Base-by-base conservation (phyloP, 2,329 filamentous ascomycete species). In the Venturia pyrina region DNA sequence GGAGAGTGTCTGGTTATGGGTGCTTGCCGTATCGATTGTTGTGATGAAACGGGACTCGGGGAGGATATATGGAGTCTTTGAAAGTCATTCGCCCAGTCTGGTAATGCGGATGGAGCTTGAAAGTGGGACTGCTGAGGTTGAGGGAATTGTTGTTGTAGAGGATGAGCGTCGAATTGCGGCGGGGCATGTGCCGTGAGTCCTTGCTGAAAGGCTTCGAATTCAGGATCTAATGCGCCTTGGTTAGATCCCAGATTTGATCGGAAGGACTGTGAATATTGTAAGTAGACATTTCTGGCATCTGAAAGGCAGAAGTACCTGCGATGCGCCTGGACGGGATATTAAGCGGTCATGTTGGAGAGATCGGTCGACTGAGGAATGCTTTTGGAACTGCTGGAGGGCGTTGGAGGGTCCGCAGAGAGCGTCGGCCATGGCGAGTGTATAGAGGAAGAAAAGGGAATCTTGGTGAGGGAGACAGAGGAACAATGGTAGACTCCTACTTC, bases 331-430 rank as follows among this genome's bases (percentile, higher is more conserved):
- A 67, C 83, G 81, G 11, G 81, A 78, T 44, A 81, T 76, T 60
- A 89, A 72, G 63, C 88, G 86, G 75, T 92, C 89, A 75, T 91
- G 89, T 73, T 92, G 89, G 62, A 89, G 79, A 11, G 87, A 87
- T 65, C 87, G 82, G 73, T 92, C 88, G 68, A 85, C 82, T 62
- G 87, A 82, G 13, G 85, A 79, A 75, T 91, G 89, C 71, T 88
- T 87, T 71, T 88, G 84, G 73, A 92, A 85, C 72, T 84, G 87
- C 75, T 91, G 89, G 64, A 90, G 83, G 68, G 88, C 83, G 76
- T 89, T 91, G 15, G 89, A 89, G 21, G 89, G 88, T 67, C 89
- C 89, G 74, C 89, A 93, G 66, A 90, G 79, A 70, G 83, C 81
- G 72, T 89, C 87, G 64, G 84, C 80, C 87, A 89, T 89, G 70